Base-by-base conservation (phyloP, 345 rosid species). In the Clausena lansium region DNA sequence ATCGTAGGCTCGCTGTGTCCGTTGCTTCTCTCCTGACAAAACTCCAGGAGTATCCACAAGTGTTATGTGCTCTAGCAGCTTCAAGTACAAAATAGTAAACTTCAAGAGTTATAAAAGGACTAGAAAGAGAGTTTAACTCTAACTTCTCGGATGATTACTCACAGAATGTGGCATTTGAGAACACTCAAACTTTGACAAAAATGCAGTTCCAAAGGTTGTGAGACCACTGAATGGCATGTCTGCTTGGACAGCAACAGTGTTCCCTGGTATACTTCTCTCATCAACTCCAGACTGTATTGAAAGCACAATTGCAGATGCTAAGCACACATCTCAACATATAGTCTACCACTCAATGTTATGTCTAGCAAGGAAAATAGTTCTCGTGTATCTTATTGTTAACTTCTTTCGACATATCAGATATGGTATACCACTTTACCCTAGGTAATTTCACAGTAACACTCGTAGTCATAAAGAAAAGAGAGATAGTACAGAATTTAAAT, bases 91-190 rank as follows among this genome's bases (percentile, higher is more conserved):
- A 79, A 32, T 38, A 59, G 74, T 28, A 70, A 55, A 9, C 2
- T 38, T 76, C 65, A 78, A 70, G 79, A 74, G 70, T 74, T 58
- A n/a, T 6, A 76, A 38, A 79, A 77, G 64, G 57, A 73, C 35
- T 30, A 55, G 24, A 58, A n/a, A 77, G 10, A 74, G 60, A 22
- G 59, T 32, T 59, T 57, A 65, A 76, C 25, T 60, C 6, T 73
- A 76, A 36, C 76, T 71, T 65, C 39, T 77, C 71, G 45, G 59
- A 70, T 39, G 33, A 57, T 45, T 30, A 77, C 91, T 82, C 80
- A 94, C 98, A 80, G 95, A 88, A 79, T 96, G 99, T 74, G 97
- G 98, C 98, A 96, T 91, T 86, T 94, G 98, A 77, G 99, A 94
- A 78, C 99, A 96, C 87, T 94, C 92, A 85, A 94, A 94, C 88